Percentiles rank a stretch among this genome's conserved stretches.
Conservation (phyloP, 108 stramenopile genomes). For the Asterionellopsis glacialis region DNA sequence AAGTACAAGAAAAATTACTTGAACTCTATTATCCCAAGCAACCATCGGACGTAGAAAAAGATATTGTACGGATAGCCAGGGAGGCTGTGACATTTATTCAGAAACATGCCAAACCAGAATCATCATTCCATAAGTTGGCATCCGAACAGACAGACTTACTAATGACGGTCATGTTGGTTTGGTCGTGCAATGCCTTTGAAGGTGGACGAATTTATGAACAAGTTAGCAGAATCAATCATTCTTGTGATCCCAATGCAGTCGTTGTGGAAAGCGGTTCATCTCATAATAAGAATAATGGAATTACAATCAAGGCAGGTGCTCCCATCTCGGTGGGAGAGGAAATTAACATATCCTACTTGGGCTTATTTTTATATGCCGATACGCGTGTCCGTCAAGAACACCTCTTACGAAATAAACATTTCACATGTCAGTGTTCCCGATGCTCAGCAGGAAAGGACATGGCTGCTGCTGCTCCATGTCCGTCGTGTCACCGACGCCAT, state of each 20-base stretch:
- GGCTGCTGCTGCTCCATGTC: slow-evolving; percentile 65
- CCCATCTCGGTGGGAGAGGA: slow-evolving; percentile 56
- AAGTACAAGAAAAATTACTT: slow-evolving; percentile 27
- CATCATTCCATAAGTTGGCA: slow-evolving; percentile 13
- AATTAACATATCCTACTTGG: slow-evolving; percentile 76
- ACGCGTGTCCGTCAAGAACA: slow-evolving; percentile 35
- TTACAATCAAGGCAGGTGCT: slow-evolving; percentile 50
- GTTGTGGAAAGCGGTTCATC: slow-evolving; percentile 25
- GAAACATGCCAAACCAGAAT: slow-evolving; percentile 18
- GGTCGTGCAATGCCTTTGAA: slow-evolving; percentile 80
- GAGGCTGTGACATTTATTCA: slow-evolving; percentile 39
- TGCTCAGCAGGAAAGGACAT: slow-evolving; percentile 41
- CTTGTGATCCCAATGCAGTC: slow-evolving; percentile 77
- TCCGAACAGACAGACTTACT: slow-evolving; percentile 15
- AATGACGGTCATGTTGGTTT: slow-evolving; percentile 49
- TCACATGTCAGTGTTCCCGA: slow-evolving; percentile 63
- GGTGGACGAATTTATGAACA: slow-evolving; percentile 65
- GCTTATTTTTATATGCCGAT: slow-evolving; percentile 59
- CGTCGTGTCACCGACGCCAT: slow-evolving; percentile 51
- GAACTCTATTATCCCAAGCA: slow-evolving; percentile 50
- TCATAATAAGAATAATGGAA: slow-evolving; percentile 14
- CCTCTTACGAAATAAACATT: slow-evolving; percentile 58
- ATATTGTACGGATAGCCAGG: slow-evolving; percentile 32
- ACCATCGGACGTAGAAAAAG: slow-evolving; percentile 24
- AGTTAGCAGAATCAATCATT: slow-evolving; percentile 69